A percentile compares a stretch with the other conserved stretches of the same genome.
Evolutionary conservation across 768 basidiomycete species (phyloP).

Genomic region (Psilocybe subaeruginosa): DNA sequence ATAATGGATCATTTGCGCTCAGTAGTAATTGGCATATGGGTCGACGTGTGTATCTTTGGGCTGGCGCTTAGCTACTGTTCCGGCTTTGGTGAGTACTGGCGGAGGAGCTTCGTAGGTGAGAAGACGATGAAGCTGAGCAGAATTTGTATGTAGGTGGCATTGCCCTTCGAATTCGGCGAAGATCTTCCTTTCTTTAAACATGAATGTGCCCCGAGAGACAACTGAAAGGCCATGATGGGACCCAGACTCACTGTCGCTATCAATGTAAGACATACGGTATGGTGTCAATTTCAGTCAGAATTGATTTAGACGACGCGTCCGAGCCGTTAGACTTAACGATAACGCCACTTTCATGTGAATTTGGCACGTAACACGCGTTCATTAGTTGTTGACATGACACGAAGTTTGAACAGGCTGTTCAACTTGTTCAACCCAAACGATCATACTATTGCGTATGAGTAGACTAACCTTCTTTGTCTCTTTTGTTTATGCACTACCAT

Average conservation of each 20-base stretch:
- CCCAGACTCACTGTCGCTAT: not conserved
- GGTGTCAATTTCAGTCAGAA: too few species aligned
- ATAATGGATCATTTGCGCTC: conserved; percentile 30
- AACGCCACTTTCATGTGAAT: too few species aligned
- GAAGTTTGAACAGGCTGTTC: too few species aligned
- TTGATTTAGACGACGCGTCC: too few species aligned
- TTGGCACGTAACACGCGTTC: too few species aligned
- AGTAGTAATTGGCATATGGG: conserved; percentile 25
- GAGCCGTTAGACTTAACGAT: too few species aligned
- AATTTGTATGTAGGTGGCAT: conserved; percentile 19
- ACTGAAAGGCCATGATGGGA: conserved; percentile 14
- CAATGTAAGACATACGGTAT: not conserved
- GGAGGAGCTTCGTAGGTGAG: conserved; percentile 27
- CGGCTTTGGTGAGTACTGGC: conserved; percentile 27
- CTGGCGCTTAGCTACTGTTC: conserved; percentile 28
- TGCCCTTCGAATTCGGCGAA: conserved; percentile 21
- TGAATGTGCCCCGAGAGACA: conserved; percentile 23
- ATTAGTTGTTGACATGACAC: too few species aligned
- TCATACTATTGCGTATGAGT: too few species aligned
- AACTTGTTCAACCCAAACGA: too few species aligned
- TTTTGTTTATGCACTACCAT: too few species aligned
- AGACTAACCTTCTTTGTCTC: too few species aligned
- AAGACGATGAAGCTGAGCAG: conserved; percentile 22
- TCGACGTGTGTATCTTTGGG: conserved; percentile 25
- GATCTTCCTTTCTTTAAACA: conserved; percentile 17